Conservation (phyloP, 2,329 filamentous ascomycete genomes). For the Trichoderma sp. region DNA sequence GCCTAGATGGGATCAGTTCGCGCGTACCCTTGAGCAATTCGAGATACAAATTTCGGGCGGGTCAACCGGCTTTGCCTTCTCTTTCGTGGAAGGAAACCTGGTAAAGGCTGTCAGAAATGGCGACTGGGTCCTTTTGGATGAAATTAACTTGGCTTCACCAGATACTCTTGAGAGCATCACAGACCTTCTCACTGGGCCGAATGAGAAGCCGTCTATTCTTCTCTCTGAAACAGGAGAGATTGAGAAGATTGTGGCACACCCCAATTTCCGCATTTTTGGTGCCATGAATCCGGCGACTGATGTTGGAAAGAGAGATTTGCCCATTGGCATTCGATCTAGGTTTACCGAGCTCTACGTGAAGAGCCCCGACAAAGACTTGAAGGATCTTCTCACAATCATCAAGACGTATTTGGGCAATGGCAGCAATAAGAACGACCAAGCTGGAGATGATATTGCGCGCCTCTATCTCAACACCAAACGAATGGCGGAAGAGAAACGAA, state of each 20-base stretch:
- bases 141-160: conserved; percentile 93
- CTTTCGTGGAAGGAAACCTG: conserved; percentile 93
- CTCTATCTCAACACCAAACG: conserved; percentile 88
- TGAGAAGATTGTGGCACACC: conserved; percentile 84
- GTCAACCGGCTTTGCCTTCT: conserved; percentile 81
- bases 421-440: conserved; percentile 69
- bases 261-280: conserved; percentile 92
- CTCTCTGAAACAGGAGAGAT: conserved; percentile 93
- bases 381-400: conserved; percentile 85
- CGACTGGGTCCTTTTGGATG: conserved; percentile 94
- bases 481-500: conserved; percentile 74
- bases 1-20: conserved; percentile 79
- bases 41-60: conserved; percentile 76
- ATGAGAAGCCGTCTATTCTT: conserved; percentile 76
- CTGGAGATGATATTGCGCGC: conserved; percentile 77
- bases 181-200: conserved; percentile 76
- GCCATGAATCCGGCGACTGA: conserved; percentile 99
- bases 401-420: conserved; percentile 79
- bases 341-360: conserved; percentile 97
- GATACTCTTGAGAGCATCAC: conserved; percentile 94
- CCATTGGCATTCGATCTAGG: conserved; percentile 81
- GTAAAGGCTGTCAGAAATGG: conserved; percentile 95
- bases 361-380: conserved; percentile 82
- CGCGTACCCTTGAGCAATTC: conserved; percentile 72
- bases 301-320: conserved; percentile 91